A percentile compares a stretch with the other conserved stretches of the same genome.
phyloP scores from a whole-genome alignment of 2,329 filamentous ascomycete genomes.

The Xylariaceae sp. region DNA sequence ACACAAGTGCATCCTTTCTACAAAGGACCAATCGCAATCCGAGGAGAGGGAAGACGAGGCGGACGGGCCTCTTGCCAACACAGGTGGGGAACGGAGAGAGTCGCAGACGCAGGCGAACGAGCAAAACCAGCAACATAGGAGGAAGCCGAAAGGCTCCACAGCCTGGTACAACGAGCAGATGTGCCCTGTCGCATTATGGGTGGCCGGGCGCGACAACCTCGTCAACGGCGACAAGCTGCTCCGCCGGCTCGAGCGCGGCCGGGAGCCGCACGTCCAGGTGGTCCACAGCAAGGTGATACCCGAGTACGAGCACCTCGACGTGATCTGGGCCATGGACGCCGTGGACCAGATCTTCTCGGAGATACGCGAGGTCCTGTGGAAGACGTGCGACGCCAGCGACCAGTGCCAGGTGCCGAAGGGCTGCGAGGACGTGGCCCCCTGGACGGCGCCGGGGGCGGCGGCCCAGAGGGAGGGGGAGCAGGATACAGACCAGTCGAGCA shows the following conservation, averaged over 20 bases:
- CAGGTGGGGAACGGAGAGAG: slow-evolving; percentile 15
- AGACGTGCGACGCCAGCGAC: slow-evolving; percentile 52
- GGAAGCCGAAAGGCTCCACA: slow-evolving; percentile 40
- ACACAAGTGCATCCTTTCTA: slow-evolving; percentile 82
- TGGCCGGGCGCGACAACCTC: slow-evolving; percentile 73
- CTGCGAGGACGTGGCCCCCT: slow-evolving; percentile 45
- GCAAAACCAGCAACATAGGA: slow-evolving; percentile 23
- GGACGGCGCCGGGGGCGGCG: slow-evolving; percentile 22
- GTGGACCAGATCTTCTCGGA: slow-evolving; percentile 77
- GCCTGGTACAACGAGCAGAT: slow-evolving; percentile 78
- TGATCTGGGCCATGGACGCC: slow-evolving; percentile 89
- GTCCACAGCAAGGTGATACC: slow-evolving; percentile 78
- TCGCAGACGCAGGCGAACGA: slow-evolving; percentile 8
- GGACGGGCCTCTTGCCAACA: slow-evolving; percentile 25
- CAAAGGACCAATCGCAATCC: slow-evolving; percentile 57
- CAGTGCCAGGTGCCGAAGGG: slow-evolving; percentile 57
- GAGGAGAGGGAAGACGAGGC: slow-evolving; percentile 56
- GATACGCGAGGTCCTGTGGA: slow-evolving; percentile 76
- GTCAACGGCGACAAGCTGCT: slow-evolving; percentile 75
- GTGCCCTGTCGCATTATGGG: slow-evolving; percentile 83
- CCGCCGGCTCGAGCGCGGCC: slow-evolving; percentile 62
- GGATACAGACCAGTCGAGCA: slow-evolving; percentile 24
- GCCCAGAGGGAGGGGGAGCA: slow-evolving; percentile 10
- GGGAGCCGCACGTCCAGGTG: slow-evolving; percentile 73
- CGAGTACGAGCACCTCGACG: slow-evolving; percentile 88